A percentile compares a stretch with the other conserved stretches of the same genome.
phyloP scores from a whole-genome alignment of 176 grass and related monocot genomes.

The Aegilops tauschii region DNA sequence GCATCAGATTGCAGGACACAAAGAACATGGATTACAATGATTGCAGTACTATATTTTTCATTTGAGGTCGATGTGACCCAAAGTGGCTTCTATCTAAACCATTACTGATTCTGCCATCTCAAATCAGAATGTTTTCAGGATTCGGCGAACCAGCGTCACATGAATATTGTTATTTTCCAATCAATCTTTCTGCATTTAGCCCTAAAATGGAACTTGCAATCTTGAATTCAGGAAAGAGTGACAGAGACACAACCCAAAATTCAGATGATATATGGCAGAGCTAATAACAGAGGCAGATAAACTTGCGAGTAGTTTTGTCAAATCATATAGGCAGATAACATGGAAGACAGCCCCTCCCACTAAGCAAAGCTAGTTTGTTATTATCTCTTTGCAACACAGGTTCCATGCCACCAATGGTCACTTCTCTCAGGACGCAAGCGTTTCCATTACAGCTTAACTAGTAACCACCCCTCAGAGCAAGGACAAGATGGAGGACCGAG shows the following conservation, averaged over 20 bases:
- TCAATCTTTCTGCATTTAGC: background rate
- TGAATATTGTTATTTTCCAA: too few relatives aligned
- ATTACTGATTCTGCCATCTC: too few relatives aligned
- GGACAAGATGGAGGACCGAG: constrained; percentile 95
- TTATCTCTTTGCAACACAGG: constrained; percentile 36
- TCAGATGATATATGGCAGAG: background rate
- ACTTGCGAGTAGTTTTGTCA: background rate
- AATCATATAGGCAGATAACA: constrained; percentile 42
- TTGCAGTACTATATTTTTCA: background rate
- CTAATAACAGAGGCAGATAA: background rate
- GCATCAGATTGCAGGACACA: background rate
- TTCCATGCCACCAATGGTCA: constrained; percentile 21
- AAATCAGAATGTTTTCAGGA: background rate
- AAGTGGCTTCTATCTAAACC: too few relatives aligned
- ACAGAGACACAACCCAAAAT: background rate
- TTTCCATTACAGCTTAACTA: constrained; percentile 21
- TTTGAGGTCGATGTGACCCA: too few relatives aligned
- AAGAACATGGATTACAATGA: background rate
- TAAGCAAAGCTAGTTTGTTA: constrained; percentile 36
- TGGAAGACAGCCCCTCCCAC: constrained; percentile 56
- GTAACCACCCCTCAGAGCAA: constrained; percentile 89
- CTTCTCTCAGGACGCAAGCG: constrained; percentile 9
- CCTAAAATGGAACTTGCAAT: background rate
- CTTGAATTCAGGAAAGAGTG: background rate
- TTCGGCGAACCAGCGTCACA: too few relatives aligned